These are phyloP conservation scores for Saccharomycopsis babjevae DNA, from an alignment of 805 yeast genomes.

Conservation along the genomic window DNA sequence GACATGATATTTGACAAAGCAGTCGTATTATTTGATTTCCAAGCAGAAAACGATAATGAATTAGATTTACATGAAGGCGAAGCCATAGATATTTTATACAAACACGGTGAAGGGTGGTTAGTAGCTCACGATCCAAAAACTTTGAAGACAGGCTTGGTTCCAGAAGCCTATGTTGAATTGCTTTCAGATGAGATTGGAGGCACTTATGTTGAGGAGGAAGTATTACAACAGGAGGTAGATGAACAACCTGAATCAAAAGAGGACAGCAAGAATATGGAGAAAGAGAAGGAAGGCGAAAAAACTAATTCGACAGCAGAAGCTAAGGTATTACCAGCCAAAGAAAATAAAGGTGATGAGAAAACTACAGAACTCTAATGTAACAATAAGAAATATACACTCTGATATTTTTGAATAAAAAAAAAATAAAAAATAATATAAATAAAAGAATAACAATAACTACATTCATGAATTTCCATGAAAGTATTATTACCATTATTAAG, in stretches of 20 bases:
- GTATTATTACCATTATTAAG: neutral
- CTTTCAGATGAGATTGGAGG: slow-evolving; percentile 24
- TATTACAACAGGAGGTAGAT: slow-evolving; percentile 22
- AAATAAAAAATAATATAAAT: neutral
- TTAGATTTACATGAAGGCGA: slow-evolving; percentile 72
- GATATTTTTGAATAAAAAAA: neutral
- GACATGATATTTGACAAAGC: slow-evolving; percentile 39
- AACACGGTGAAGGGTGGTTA: slow-evolving; percentile 98
- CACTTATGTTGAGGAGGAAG: slow-evolving; percentile 5
- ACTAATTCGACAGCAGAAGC: neutral
- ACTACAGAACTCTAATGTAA: neutral
- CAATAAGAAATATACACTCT: neutral
- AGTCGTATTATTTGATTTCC: slow-evolving; percentile 78
- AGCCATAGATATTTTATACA: slow-evolving; percentile 70
- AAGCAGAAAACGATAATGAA: slow-evolving; percentile 92
- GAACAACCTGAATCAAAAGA: slow-evolving; percentile 16
- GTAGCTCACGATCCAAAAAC: slow-evolving; percentile 71
- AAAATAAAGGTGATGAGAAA: neutral
- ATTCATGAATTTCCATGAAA: neutral
- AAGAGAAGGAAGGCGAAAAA: neutral
- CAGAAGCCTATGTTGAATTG: slow-evolving; percentile 80
- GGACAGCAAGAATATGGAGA: neutral
- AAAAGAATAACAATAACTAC: neutral
- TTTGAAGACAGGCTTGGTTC: slow-evolving; percentile 85
- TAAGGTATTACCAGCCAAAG: neutral